Evolutionary conservation across 306 rosid genomes (phyloP), one percentile per base, ranked within the genome.

Genomic region (Medicago ruthenica): DNA sequence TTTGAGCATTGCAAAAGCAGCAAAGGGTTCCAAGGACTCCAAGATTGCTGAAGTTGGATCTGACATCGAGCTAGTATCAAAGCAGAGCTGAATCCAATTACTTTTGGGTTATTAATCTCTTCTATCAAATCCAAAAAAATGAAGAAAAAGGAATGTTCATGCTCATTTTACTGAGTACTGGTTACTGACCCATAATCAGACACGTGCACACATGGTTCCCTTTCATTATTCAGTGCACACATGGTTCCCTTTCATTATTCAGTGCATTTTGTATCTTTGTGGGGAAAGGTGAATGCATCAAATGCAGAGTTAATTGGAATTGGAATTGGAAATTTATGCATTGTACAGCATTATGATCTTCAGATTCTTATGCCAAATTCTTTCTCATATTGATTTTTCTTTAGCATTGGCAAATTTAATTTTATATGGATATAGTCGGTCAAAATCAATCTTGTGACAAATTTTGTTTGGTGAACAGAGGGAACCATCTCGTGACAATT

Each of bases 1-100:
- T 18, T 83, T 80, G 83, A 89, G 66, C 85, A 82, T 92, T 78
- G 96, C 97, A 64, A 88, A 78, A 83, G 85, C 84, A 66, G 92
- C 92, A 6, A 89, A 85, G 72, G 76, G 78, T 84, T 90, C 97
- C 20, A 92, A 89, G 85, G 98, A 92, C 34, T 18, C 79, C 80
- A 95, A 95, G 87, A 82, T 92, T 71, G 83, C 89, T 57, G 98
- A 92, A 83, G 88, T 89, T 50, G 98, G 96, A 77, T 88, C 86
- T 70, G 98, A 95, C 83, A 89, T 95, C 27, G 97, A 92, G 84
- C 73, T 81, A 47, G 41, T 90, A 75, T 64, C 90, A 24, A 89
- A 83, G 82, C 66, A 85, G 76, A 64, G 80, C 74, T 92, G 83
- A 87, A 75, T 54, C 53, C 50, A 10, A 18, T 39, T 7, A 40